Conservation (phyloP, 768 basidiomycete genomes). For the Cantharellus cinnabarinus region DNA sequence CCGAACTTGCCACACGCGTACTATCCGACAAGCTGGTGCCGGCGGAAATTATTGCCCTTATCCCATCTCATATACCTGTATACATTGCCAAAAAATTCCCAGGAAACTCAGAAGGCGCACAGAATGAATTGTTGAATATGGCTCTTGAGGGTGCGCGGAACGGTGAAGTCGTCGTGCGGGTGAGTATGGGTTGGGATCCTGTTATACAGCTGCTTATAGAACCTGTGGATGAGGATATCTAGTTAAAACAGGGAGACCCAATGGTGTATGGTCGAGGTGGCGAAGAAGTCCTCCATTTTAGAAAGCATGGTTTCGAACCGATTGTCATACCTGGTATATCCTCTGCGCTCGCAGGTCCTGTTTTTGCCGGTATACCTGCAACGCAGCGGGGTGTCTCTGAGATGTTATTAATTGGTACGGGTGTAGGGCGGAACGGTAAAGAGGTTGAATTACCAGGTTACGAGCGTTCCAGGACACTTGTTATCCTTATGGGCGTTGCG, state of each 20-base stretch:
- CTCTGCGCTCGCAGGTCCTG: slow-evolving; percentile 77
- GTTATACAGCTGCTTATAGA: background rate
- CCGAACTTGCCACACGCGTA: slow-evolving; percentile 63
- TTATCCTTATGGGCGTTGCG: slow-evolving; percentile 91
- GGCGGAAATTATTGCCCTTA: slow-evolving; percentile 61
- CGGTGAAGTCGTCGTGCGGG: slow-evolving; percentile 75
- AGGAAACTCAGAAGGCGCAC: slow-evolving; percentile 88
- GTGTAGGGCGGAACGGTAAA: slow-evolving; percentile 74
- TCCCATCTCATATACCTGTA: slow-evolving; percentile 48
- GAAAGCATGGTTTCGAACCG: slow-evolving; percentile 62
- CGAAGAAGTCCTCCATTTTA: slow-evolving; percentile 87
- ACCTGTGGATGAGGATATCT: background rate
- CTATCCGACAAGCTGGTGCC: slow-evolving; percentile 96
- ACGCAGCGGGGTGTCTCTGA: slow-evolving; percentile 93
- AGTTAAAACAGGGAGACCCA: slow-evolving; percentile 97
- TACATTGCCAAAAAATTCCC: slow-evolving; percentile 94
- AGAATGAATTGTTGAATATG: slow-evolving; percentile 83
- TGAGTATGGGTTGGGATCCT: slow-evolving; percentile 19
- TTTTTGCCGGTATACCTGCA: slow-evolving; percentile 78
- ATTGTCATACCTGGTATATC: slow-evolving; percentile 77
- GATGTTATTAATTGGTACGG: slow-evolving; percentile 76
- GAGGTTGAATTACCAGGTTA: slow-evolving; percentile 75
- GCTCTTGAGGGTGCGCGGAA: slow-evolving; percentile 63
- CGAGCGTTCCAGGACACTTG: slow-evolving; percentile 55
- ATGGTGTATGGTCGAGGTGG: slow-evolving; percentile 86